Evolutionary conservation across 306 rosid species (phyloP), one percentile per base, ranked within the genome.

Genomic region (Cicer pinnatifidum): DNA sequence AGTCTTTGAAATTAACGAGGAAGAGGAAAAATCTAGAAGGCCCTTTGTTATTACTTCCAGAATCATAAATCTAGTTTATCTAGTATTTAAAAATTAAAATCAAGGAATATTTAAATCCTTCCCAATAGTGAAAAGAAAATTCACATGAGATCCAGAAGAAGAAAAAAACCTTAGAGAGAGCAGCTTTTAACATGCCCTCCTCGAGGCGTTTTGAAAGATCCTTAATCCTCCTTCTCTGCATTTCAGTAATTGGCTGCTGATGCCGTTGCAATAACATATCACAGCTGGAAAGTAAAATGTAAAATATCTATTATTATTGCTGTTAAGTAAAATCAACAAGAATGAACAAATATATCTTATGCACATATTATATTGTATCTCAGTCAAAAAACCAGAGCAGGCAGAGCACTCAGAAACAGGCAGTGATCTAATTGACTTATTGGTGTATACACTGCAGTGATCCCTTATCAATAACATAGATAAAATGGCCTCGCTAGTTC

Each of bases 191-290:
- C 80, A 91, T 80, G 80, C 83, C 88, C 87, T 90, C 99, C 83
- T 94, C 99, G 69, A 94, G 67, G 60, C 91, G 94, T 81, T 86
- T 91, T 45, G 86, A 91, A 64, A 94, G 73, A 82, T 89, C 93
- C 81, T 48, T 81, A 40, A 82, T 72, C 85, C 5, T 94, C 77
- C 7, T 79, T 52, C 20, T 84, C 1, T 82, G 76, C 8, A 9
- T 2, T 4, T 94, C 99, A 60, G 73, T 68, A 51, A 80, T 67
- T 9, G 81, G 76, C 11, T 62, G 84, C 40, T 75, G 91, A 2
- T 62, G 72, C 70, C 89, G 86, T 58, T 75, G 90, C 73, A 62
- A 23, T 73, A 94, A 11, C 51, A 83, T 75, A 11, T 75, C 83
- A 78, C 2, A 82, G 69, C 99, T 94, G 93, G 67, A 83, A 80